phyloP scores from a whole-genome alignment of 208 protist species.

The Leishmania tarentolae region DNA sequence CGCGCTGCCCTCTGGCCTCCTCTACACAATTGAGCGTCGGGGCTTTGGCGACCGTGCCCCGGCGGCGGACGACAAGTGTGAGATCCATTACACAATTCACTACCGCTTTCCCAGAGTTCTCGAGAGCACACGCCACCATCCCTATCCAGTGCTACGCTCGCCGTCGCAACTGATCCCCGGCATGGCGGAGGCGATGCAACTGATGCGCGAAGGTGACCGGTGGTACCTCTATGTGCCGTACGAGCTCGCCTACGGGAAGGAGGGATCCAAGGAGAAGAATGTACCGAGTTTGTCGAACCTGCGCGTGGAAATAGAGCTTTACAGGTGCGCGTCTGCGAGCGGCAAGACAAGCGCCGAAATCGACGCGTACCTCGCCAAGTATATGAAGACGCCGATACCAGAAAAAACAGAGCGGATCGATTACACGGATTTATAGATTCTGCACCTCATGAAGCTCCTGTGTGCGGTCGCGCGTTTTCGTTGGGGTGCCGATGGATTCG shows the following conservation, averaged over 20 bases:
- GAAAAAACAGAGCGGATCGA: conserved; percentile 29
- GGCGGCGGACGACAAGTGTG: conserved; percentile 51
- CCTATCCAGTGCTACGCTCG: conserved; percentile 56
- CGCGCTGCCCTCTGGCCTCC: conserved; percentile 74
- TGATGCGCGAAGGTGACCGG: conserved; percentile 87
- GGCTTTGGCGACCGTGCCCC: conserved; percentile 61
- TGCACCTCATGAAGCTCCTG: neutral
- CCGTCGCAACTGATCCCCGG: conserved; percentile 58
- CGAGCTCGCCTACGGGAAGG: conserved; percentile 68
- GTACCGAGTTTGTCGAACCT: conserved; percentile 58
- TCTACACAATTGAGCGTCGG: conserved; percentile 52
- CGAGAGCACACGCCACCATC: conserved; percentile 54
- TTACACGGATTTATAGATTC: conserved; percentile 43
- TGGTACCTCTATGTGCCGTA: conserved; percentile 80
- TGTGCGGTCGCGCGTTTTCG: no score
- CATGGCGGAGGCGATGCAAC: conserved; percentile 76
- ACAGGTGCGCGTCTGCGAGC: conserved; percentile 43
- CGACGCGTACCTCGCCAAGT: conserved; percentile 50
- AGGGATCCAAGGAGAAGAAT: conserved; percentile 34
- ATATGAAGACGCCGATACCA: conserved; percentile 47
- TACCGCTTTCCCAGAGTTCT: conserved; percentile 56
- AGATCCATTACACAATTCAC: conserved; percentile 70
- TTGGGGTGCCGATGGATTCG: no score
- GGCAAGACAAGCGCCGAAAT: conserved; percentile 62
- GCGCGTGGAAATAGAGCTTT: conserved; percentile 68